Base-by-base conservation (phyloP, 768 basidiomycete genomes). In the Mycena vulgaris region DNA sequence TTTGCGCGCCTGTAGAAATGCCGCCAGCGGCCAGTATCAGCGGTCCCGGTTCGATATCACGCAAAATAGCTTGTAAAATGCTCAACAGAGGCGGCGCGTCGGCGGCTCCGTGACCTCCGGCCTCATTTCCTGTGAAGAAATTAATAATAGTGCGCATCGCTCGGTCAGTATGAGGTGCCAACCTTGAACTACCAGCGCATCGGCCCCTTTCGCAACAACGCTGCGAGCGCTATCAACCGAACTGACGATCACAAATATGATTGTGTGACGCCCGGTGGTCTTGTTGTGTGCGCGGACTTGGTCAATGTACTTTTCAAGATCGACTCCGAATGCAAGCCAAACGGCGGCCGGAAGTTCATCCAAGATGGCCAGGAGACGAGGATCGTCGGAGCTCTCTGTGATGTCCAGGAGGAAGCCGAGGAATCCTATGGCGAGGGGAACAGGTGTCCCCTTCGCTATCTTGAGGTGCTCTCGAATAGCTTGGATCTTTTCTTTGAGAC, bases 161-260 rank as follows among this genome's bases (percentile, higher is more conserved):
- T n/a, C n/a, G n/a, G n/a, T 28, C 28, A 8, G 5, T 30, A 3
- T 2, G 30, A 23, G 55, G 49, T 25, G 68, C 74, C 39, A 73
- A 89, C 92, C 92, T 86, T 93, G 92, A 0, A 86, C 88, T 6
- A 93, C 89, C 33, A 93, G 68, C 2, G 89, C 86, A 74, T 93
- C 92, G 0, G 85, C 87, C 40, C 59, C 52, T 3, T 86, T 84
- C 85, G 85, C 88, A 4, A 78, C 77, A 13, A 89, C 90, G 19
- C 78, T 71, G 25, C 83, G 77, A 1, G 89, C 91, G 30, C 86
- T 84, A 59, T 86, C 81, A 2, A 85, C 83, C 10, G 86, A 85
- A 56, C 83, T 80, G 10, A 91, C 83, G 39, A 85, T 86, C 5
- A 88, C 81, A 62, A 90, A 89, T 42, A 93, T 76, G 37, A 84